phyloP scores from a whole-genome alignment of 108 stramenopile genomes.

The Stephanodiscus triporus region DNA sequence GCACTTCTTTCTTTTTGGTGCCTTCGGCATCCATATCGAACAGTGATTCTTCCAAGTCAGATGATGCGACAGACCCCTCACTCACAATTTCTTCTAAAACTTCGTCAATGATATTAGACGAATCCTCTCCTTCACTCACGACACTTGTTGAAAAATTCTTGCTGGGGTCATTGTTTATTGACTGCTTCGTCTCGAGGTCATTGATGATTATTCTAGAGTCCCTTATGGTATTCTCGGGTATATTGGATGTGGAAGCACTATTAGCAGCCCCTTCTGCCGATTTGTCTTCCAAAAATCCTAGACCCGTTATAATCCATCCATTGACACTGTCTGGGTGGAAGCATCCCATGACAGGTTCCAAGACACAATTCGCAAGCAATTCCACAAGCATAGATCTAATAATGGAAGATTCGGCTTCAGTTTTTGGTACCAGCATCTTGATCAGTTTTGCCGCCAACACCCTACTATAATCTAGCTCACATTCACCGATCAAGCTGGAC shows the following conservation, averaged over 20 bases:
- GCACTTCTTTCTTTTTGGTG: slow-evolving; percentile 6
- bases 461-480: slow-evolving; percentile 87
- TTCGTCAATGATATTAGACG: slow-evolving; percentile 8
- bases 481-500: slow-evolving; percentile 61
- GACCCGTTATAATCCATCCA: slow-evolving; percentile 53
- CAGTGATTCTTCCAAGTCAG: slow-evolving; percentile 27
- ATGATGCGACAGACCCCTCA: slow-evolving; percentile 39
- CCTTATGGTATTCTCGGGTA: slow-evolving; percentile 9
- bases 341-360: slow-evolving; percentile 73
- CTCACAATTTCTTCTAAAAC: slow-evolving; percentile 37
- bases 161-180: slow-evolving; percentile 7
- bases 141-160: slow-evolving; percentile 14
- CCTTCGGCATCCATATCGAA: slow-evolving; percentile 28
- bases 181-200: background rate
- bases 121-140: slow-evolving; percentile 12
- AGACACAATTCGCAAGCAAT: slow-evolving; percentile 64
- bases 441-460: slow-evolving; percentile 72
- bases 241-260: slow-evolving; percentile 4
- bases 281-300: slow-evolving; percentile 26
- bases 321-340: slow-evolving; percentile 78
- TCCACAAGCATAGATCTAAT: slow-evolving; percentile 68
- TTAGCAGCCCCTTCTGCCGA: slow-evolving; percentile 5
- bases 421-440: slow-evolving; percentile 58
- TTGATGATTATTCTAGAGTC: background rate
- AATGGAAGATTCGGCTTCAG: slow-evolving; percentile 68